phyloP scores from a whole-genome alignment of 2,329 filamentous ascomycete species.

The Microdochium paspali region DNA sequence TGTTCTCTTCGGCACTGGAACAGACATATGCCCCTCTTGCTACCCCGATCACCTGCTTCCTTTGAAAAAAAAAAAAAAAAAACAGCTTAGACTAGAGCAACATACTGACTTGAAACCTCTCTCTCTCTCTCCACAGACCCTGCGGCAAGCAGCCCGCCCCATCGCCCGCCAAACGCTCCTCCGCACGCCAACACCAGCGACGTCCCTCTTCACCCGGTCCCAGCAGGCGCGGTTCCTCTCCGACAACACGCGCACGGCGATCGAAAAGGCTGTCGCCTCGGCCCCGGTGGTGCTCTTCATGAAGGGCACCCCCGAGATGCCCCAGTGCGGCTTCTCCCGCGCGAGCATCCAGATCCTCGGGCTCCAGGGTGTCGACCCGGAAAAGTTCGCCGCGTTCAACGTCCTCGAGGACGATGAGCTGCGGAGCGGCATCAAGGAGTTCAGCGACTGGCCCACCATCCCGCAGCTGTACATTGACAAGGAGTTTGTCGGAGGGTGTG shows the following conservation, averaged over 20 bases:
- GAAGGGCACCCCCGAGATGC: slow-evolving; percentile 95
- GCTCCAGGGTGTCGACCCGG: slow-evolving; percentile 86
- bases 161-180: slow-evolving; percentile 14
- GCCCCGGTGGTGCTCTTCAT: slow-evolving; percentile 96
- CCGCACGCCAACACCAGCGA: slow-evolving; percentile 1
- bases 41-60: too few species aligned
- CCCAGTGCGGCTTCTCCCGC: slow-evolving; percentile 93
- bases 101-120: too few species aligned
- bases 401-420: slow-evolving; percentile 87
- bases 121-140: background rate
- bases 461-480: slow-evolving; percentile 92
- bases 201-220: slow-evolving; percentile 17
- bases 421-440: slow-evolving; percentile 90
- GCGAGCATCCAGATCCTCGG: slow-evolving; percentile 92
- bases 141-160: slow-evolving; percentile 6
- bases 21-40: too few species aligned
- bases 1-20: too few species aligned
- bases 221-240: slow-evolving; percentile 63
- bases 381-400: slow-evolving; percentile 97
- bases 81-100: too few species aligned
- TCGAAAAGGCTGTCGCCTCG: slow-evolving; percentile 80
- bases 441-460: slow-evolving; percentile 98
- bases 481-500: slow-evolving; percentile 95
- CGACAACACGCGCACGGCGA: slow-evolving; percentile 67
- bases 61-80: too few species aligned